These are phyloP conservation scores for Rhizophora mangle DNA, from an alignment of 345 rosid genomes.

Conservation along the genomic window DNA sequence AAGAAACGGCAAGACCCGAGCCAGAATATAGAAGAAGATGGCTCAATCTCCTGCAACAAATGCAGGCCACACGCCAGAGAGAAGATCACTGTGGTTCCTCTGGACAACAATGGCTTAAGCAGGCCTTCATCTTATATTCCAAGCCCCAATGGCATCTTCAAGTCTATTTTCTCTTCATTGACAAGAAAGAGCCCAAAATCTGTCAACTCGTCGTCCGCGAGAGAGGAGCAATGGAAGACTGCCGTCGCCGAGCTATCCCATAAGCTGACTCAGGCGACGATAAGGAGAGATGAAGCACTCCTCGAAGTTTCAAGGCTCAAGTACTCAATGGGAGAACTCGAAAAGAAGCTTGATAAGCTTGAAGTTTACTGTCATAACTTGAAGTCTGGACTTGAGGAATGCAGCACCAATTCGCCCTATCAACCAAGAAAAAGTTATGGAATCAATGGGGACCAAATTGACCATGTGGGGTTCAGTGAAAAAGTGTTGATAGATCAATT, in stretches of 20 bases:
- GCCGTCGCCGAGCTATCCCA: slow-evolving; percentile 81
- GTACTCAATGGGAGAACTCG: slow-evolving; percentile 84
- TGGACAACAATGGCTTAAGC: slow-evolving; percentile 53
- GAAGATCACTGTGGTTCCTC: slow-evolving; percentile 76
- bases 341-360: slow-evolving; percentile 84
- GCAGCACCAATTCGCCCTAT: slow-evolving; percentile 38
- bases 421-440: slow-evolving; percentile 12
- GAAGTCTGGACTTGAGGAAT: slow-evolving; percentile 74
- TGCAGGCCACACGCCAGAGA: slow-evolving; percentile 78
- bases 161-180: slow-evolving; percentile 61
- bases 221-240: slow-evolving; percentile 73
- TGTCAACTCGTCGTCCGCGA: slow-evolving; percentile 21
- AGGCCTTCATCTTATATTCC: slow-evolving; percentile 47
- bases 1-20: slow-evolving; percentile 42
- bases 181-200: slow-evolving; percentile 62
- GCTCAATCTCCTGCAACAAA: slow-evolving; percentile 75
- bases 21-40: slow-evolving; percentile 21
- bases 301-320: slow-evolving; percentile 74
- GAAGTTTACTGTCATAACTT: slow-evolving; percentile 74
- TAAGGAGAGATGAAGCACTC: slow-evolving; percentile 78
- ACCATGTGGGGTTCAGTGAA: slow-evolving; percentile 33
- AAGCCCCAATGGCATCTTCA: slow-evolving; percentile 78
- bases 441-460: slow-evolving; percentile 25
- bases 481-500: slow-evolving; percentile 54
- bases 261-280: slow-evolving; percentile 70